Percentiles rank a stretch among this genome's conserved stretches.
These are phyloP conservation scores for Pichia inconspicua DNA, from an alignment of 1,139 yeast genomes.

Conservation along the genomic window DNA sequence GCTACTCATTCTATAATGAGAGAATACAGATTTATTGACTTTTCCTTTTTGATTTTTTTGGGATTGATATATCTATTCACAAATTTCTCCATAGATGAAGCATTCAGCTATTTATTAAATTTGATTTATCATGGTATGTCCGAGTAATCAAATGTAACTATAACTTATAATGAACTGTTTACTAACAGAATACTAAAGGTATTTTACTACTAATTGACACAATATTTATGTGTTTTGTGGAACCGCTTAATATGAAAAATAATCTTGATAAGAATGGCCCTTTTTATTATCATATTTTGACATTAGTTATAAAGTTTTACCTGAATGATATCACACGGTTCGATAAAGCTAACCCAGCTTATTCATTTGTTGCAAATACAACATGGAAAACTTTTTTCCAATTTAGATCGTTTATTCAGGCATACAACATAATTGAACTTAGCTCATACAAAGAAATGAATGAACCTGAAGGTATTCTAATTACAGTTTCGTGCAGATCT, in stretches of 20 bases:
- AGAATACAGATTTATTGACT: slow-evolving; percentile 22
- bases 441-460: slow-evolving; percentile 16
- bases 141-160: background rate
- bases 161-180: background rate
- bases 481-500: slow-evolving; percentile 27
- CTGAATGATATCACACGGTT: slow-evolving; percentile 14
- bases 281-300: slow-evolving; percentile 19
- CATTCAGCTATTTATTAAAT: slow-evolving; percentile 7
- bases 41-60: slow-evolving; percentile 11
- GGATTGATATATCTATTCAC: slow-evolving; percentile 19
- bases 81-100: slow-evolving; percentile 17
- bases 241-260: slow-evolving; percentile 22
- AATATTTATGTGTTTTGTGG: slow-evolving; percentile 20
- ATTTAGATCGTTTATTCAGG: slow-evolving; percentile 22
- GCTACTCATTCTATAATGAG: slow-evolving; percentile 16
- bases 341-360: slow-evolving; percentile 14
- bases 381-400: slow-evolving; percentile 26
- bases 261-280: slow-evolving; percentile 21
- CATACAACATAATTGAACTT: slow-evolving; percentile 26
- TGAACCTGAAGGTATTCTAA: slow-evolving; percentile 23
- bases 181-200: slow-evolving; percentile 6
- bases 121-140: slow-evolving; percentile 6
- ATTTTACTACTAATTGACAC: slow-evolving; percentile 16
- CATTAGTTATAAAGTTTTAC: slow-evolving; percentile 17
- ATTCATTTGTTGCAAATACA: slow-evolving; percentile 22